These are phyloP conservation scores for Mortierella sp. DNA, from an alignment of 371 early-diverging fungal genomes.

Conservation along the genomic window DNA sequence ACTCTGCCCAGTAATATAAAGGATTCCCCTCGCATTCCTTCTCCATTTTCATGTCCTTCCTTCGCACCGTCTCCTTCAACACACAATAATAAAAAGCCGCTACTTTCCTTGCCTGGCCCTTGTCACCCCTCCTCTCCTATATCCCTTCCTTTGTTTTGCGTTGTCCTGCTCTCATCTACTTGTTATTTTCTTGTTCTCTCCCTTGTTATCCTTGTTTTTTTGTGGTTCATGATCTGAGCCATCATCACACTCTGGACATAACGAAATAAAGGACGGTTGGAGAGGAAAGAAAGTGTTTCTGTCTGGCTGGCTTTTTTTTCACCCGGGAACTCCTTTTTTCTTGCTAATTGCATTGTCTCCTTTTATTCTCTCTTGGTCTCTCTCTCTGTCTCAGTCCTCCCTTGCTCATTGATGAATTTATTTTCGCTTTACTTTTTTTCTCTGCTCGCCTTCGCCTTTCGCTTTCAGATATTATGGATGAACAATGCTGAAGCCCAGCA, in stretches of 20 bases:
- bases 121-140: not conserved
- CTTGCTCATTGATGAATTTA: not conserved
- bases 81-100: not conserved
- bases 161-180: not conserved
- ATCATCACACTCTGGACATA: too few relatives aligned
- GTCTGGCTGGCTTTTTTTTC: not conserved
- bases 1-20: not conserved
- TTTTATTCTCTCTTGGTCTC: not conserved
- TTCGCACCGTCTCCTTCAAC: not conserved
- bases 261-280: conserved; percentile 12
- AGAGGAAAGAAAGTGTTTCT: not conserved
- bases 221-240: not conserved
- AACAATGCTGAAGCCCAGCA: too few relatives aligned
- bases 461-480: not conserved
- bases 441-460: not conserved
- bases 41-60: not conserved
- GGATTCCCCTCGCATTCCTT: not conserved
- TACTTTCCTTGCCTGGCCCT: not conserved
- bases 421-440: not conserved
- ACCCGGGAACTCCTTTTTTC: conserved; percentile 7
- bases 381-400: not conserved
- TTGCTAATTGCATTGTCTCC: not conserved
- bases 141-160: not conserved
- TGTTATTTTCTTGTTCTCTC: too few relatives aligned
- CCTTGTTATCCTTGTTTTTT: not conserved